A percentile compares a stretch with the other conserved stretches of the same genome.
Evolutionary conservation across 176 grass and related monocot species (phyloP).

Genomic region (Oryza glaberrima): DNA sequence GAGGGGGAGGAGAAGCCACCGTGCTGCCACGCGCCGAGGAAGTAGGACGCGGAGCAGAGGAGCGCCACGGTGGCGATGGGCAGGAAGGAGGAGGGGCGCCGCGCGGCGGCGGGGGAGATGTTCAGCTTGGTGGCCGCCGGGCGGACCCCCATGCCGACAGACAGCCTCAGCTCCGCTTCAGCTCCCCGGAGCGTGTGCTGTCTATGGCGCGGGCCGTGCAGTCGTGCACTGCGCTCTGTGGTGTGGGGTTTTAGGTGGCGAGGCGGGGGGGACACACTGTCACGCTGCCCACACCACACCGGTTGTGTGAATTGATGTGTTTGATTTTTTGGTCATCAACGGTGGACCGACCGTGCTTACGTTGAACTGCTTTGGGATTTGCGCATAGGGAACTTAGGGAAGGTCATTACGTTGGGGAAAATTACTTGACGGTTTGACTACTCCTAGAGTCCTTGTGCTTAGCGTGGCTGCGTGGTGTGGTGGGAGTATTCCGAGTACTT

Average conservation of each 20-base stretch:
- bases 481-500: not conserved
- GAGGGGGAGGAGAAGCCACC: conserved; percentile 44
- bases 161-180: not conserved
- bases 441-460: not conserved
- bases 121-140: conserved; percentile 61
- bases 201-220: not conserved
- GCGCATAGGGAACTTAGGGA: not conserved
- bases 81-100: conserved; percentile 32
- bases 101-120: conserved; percentile 40
- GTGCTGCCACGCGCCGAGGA: conserved; percentile 65
- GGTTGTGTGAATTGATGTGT: not conserved
- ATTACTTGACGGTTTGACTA: not conserved
- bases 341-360: not conserved
- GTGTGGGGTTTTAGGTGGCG: not conserved
- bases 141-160: conserved; percentile 49
- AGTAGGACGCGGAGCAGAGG: conserved; percentile 64
- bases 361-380: not conserved
- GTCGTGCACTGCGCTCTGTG: not conserved
- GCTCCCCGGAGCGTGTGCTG: conserved; percentile 22
- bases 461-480: not conserved
- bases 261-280: too few relatives aligned
- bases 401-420: not conserved
- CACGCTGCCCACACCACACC: not conserved
- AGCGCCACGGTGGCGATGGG: conserved; percentile 43
- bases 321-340: not conserved